Conservation (phyloP, 768 basidiomycete species). For the Mycena filopes region DNA sequence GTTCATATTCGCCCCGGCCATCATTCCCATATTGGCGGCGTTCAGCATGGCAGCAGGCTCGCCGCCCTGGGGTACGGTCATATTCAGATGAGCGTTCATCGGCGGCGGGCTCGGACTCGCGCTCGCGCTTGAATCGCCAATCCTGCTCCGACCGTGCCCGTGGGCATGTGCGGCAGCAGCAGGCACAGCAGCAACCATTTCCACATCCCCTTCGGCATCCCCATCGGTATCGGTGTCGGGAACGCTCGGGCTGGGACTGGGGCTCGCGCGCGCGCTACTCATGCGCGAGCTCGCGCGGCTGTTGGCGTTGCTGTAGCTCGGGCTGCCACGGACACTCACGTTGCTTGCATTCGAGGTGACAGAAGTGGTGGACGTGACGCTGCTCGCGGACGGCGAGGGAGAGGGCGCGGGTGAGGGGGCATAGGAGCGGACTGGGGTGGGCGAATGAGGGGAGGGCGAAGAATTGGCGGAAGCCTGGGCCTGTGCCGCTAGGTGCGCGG, state of each 20-base stretch:
- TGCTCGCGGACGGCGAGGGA: conserved; percentile 26
- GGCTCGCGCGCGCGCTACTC: conserved; percentile 31
- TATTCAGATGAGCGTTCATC: conserved; percentile 25
- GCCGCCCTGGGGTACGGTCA: conserved; percentile 23
- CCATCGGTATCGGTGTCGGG: conserved; percentile 83
- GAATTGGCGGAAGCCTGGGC: neutral
- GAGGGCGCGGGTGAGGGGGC: conserved; percentile 16
- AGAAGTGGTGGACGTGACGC: conserved; percentile 23
- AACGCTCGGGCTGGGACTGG: conserved; percentile 53
- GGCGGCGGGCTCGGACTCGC: conserved; percentile 36
- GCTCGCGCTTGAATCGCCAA: conserved; percentile 31
- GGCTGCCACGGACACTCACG: conserved; percentile 22
- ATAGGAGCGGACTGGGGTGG: too few relatives aligned
- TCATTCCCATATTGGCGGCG: neutral
- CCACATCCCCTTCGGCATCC: conserved; percentile 72
- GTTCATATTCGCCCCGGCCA: conserved; percentile 16
- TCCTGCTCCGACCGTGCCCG: conserved; percentile 6
- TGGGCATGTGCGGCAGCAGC: neutral
- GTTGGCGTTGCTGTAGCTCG: too few relatives aligned
- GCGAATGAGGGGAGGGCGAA: too few relatives aligned
- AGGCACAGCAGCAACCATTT: conserved; percentile 44
- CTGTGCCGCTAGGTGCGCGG: conserved; percentile 14
- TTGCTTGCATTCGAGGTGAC: conserved; percentile 26
- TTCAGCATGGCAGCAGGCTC: neutral
- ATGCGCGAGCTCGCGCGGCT: too few relatives aligned